These are phyloP conservation scores for Thraustotheca clavata DNA, from an alignment of 352 stramenopile species.

Conservation along the genomic window DNA sequence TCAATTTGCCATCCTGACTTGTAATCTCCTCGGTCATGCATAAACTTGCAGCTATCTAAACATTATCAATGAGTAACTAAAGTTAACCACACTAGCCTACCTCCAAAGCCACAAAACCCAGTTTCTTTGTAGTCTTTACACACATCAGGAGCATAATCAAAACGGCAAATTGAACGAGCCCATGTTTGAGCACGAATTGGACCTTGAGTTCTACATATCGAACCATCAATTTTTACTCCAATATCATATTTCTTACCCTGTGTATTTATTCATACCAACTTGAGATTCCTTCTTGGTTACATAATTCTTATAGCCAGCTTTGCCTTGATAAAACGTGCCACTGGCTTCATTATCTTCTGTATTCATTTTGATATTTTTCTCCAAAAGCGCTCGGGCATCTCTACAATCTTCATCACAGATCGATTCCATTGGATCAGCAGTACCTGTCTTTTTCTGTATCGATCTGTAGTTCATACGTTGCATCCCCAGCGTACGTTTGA, in stretches of 20 bases:
- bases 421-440: background rate
- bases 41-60: slow-evolving; percentile 91
- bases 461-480: slow-evolving; percentile 78
- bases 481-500: slow-evolving; percentile 68
- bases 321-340: slow-evolving; percentile 75
- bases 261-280: slow-evolving; percentile 86
- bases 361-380: slow-evolving; percentile 69
- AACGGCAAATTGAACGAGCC: slow-evolving; percentile 90
- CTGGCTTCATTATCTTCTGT: slow-evolving; percentile 59
- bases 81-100: slow-evolving; percentile 38
- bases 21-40: slow-evolving; percentile 98
- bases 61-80: background rate
- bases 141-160: slow-evolving; percentile 97
- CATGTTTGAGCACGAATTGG: slow-evolving; percentile 93
- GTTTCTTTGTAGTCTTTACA: slow-evolving; percentile 99
- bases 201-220: slow-evolving; percentile 73
- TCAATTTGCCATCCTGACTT: slow-evolving; percentile 98
- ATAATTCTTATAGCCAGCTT: slow-evolving; percentile 82
- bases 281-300: slow-evolving; percentile 81
- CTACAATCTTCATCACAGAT: slow-evolving; percentile 23
- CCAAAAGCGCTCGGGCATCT: slow-evolving; percentile 66
- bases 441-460: slow-evolving; percentile 71
- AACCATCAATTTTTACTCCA: background rate
- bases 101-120: slow-evolving; percentile 97
- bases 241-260: slow-evolving; percentile 37